These are phyloP conservation scores for Ogataea paraovalis DNA, from an alignment of 805 yeast genomes.

Conservation along the genomic window DNA sequence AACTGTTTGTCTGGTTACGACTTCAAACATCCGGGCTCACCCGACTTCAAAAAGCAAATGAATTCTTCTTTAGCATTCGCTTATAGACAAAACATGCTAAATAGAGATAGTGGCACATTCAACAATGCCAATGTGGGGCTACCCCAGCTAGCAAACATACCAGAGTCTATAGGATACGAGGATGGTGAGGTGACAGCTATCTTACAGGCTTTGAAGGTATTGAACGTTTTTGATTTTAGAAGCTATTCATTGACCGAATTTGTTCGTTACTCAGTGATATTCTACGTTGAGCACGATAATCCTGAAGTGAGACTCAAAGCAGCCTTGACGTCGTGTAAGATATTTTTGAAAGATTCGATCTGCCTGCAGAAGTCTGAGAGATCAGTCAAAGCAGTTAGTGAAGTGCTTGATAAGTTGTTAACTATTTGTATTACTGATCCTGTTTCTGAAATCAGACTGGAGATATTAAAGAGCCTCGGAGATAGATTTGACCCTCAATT, in stretches of 20 bases:
- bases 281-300: slow-evolving; percentile 76
- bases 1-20: slow-evolving; percentile 74
- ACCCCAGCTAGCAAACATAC: slow-evolving; percentile 18
- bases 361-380: slow-evolving; percentile 77
- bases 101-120: slow-evolving; percentile 56
- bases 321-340: slow-evolving; percentile 73
- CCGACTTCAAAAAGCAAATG: slow-evolving; percentile 57
- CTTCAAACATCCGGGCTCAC: slow-evolving; percentile 84
- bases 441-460: slow-evolving; percentile 76
- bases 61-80: slow-evolving; percentile 66
- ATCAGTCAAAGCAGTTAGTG: slow-evolving; percentile 78
- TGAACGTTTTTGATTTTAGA: slow-evolving; percentile 69
- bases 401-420: slow-evolving; percentile 75
- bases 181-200: slow-evolving; percentile 42
- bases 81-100: slow-evolving; percentile 69
- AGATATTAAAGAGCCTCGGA: slow-evolving; percentile 69
- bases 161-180: slow-evolving; percentile 21
- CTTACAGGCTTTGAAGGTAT: slow-evolving; percentile 73
- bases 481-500: slow-evolving; percentile 83
- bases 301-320: slow-evolving; percentile 80
- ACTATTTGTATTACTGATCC: slow-evolving; percentile 88
- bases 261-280: slow-evolving; percentile 78
- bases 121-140: slow-evolving; percentile 16
- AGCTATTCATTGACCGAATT: slow-evolving; percentile 80
- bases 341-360: slow-evolving; percentile 78